Conservation (phyloP, 805 yeast species). For the Yamadazyma sp. region DNA sequence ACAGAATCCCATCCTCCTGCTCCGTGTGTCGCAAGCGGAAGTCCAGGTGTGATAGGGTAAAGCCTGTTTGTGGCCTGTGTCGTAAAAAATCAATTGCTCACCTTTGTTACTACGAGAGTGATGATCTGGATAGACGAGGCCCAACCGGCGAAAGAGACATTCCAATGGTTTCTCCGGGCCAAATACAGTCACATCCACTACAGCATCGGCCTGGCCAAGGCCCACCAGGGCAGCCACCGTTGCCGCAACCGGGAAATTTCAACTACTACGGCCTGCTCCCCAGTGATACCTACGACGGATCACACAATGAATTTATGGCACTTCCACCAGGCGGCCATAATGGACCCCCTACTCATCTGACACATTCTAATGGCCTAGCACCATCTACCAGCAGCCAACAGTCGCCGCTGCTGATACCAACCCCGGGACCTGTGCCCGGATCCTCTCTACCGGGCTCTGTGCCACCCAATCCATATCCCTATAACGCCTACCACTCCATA, state of each 20-base stretch:
- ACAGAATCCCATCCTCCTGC: slow-evolving; percentile 44
- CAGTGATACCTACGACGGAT: background rate
- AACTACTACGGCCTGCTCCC: slow-evolving; percentile 1
- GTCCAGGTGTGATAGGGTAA: slow-evolving; percentile 42
- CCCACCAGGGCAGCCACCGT: background rate
- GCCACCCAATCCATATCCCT: background rate
- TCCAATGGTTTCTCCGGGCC: background rate
- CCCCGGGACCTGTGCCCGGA: background rate
- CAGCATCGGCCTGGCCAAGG: slow-evolving; percentile 3
- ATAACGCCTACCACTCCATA: slow-evolving; percentile 6
- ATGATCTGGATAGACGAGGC: slow-evolving; percentile 12
- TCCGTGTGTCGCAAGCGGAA: slow-evolving; percentile 45
- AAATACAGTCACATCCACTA: background rate
- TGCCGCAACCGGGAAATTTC: slow-evolving; percentile 1
- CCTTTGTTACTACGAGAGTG: slow-evolving; percentile 36
- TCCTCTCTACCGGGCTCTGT: background rate
- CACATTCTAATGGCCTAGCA: too few species aligned
- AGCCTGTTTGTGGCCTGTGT: slow-evolving; percentile 45
- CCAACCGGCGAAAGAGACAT: background rate
- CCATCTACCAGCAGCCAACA: background rate
- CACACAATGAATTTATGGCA: too few species aligned
- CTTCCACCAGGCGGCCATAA: too few species aligned
- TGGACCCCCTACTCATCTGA: too few species aligned
- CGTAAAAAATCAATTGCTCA: slow-evolving; percentile 44
- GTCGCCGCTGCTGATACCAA: background rate